Conservation (phyloP, 768 basidiomycete species). For the Xerocomellus amylosporus region DNA sequence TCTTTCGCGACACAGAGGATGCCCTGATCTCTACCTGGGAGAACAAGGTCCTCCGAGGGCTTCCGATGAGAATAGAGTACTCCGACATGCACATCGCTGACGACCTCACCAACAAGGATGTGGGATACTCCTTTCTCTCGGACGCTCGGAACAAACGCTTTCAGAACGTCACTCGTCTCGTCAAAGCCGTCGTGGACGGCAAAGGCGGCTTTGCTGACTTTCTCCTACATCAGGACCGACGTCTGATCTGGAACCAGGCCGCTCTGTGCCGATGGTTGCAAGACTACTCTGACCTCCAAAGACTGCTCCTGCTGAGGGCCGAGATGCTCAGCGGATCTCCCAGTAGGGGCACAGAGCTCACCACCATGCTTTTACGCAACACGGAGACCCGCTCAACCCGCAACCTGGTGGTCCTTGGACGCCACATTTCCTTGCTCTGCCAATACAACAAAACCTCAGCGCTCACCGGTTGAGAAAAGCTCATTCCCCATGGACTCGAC, state of each 20-base stretch:
- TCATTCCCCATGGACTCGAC: neutral
- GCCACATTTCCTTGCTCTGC: neutral
- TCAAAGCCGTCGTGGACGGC: too few species aligned
- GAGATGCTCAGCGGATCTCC: neutral
- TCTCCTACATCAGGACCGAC: neutral
- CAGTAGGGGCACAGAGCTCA: neutral
- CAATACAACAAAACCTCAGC: neutral
- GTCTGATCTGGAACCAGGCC: neutral
- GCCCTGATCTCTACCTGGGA: too few species aligned
- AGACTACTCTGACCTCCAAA: neutral
- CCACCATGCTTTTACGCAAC: neutral
- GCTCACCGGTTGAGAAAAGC: neutral
- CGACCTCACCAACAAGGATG: neutral
- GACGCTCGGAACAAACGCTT: too few species aligned
- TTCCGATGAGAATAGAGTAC: neutral
- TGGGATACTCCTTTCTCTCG: too few species aligned
- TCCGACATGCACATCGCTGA: neutral
- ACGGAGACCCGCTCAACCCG: neutral
- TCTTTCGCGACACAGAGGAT: too few species aligned
- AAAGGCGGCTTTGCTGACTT: too few species aligned
- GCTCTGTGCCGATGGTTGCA: neutral
- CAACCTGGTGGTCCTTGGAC: neutral
- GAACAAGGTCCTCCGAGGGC: too few species aligned
- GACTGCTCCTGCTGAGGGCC: neutral
- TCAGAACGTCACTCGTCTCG: too few species aligned